These are phyloP conservation scores for Globisporangium camurandrum DNA, from an alignment of 352 stramenopile genomes.

Conservation along the genomic window DNA sequence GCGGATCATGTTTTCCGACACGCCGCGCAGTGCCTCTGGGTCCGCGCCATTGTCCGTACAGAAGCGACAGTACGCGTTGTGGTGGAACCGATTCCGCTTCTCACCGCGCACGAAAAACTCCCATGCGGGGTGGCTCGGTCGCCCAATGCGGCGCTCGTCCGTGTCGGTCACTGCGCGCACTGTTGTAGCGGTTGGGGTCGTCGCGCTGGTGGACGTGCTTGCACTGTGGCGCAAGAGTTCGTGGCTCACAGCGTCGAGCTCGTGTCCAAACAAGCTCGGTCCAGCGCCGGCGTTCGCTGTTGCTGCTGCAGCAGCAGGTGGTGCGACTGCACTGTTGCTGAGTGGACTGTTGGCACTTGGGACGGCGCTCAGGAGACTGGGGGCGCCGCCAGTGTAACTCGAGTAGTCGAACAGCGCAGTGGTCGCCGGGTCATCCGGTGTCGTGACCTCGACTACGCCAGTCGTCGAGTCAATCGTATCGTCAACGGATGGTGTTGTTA, in stretches of 20 bases:
- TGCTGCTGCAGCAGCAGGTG: too few relatives aligned
- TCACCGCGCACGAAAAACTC: constrained; percentile 68
- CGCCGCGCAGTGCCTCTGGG: constrained; percentile 40
- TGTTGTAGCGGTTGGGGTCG: background rate
- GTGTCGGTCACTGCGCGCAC: background rate
- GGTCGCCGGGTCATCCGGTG: constrained; percentile 9
- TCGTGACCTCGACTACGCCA: background rate
- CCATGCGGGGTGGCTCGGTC: constrained; percentile 68
- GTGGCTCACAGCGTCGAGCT: constrained; percentile 11
- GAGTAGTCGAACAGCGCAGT: constrained; percentile 35
- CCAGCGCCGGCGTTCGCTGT: background rate
- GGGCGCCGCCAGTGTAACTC: constrained; percentile 37
- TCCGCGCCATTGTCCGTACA: constrained; percentile 50
- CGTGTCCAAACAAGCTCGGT: constrained; percentile 10
- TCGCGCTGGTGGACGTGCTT: background rate
- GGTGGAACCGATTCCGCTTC: constrained; percentile 79
- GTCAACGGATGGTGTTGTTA: background rate
- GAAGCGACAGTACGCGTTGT: constrained; percentile 71
- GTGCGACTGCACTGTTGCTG: background rate
- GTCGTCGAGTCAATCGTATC: background rate
- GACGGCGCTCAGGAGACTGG: constrained; percentile 22
- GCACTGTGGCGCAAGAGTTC: constrained; percentile 1
- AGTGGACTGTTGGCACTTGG: background rate
- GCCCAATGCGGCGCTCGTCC: constrained; percentile 65
- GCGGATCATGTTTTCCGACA: constrained; percentile 81